phyloP scores from a whole-genome alignment of 2,329 filamentous ascomycete species.

The Calonectria hawksworthii region DNA sequence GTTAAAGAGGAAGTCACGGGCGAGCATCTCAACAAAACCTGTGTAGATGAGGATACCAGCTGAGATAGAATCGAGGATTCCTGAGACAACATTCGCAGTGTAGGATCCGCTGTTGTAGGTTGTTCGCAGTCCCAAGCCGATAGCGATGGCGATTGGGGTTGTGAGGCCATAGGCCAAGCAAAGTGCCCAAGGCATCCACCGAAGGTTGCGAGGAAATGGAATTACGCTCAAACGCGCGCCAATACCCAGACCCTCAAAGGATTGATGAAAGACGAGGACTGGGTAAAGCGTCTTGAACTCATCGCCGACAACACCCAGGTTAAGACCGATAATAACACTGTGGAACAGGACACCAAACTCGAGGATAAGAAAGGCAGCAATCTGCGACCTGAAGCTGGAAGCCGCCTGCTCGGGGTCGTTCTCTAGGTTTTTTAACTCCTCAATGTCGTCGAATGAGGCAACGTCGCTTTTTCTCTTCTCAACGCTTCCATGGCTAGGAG shows the following conservation, averaged over 20 bases:
- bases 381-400: slow-evolving; percentile 46
- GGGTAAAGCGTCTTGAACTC: slow-evolving; percentile 72
- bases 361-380: slow-evolving; percentile 62
- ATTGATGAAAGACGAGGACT: slow-evolving; percentile 74
- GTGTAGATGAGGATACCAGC: slow-evolving; percentile 92
- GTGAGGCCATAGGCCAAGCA: slow-evolving; percentile 64
- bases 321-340: slow-evolving; percentile 74
- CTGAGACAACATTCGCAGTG: slow-evolving; percentile 76
- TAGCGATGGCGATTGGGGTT: slow-evolving; percentile 65
- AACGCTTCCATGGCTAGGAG: background rate
- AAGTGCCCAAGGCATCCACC: slow-evolving; percentile 64
- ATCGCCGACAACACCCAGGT: slow-evolving; percentile 69
- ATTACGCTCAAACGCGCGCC: slow-evolving; percentile 70
- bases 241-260: slow-evolving; percentile 74
- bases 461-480: background rate
- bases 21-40: slow-evolving; percentile 88
- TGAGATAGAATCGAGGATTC: slow-evolving; percentile 85
- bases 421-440: slow-evolving; percentile 2
- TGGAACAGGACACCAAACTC: slow-evolving; percentile 76
- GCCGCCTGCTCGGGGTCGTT: background rate
- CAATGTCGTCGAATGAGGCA: slow-evolving; percentile 1
- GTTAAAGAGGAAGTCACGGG: slow-evolving; percentile 84
- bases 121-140: slow-evolving; percentile 60
- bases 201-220: slow-evolving; percentile 51
- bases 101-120: slow-evolving; percentile 45